These are phyloP conservation scores for Melanomma pulvis-pyrius DNA, from an alignment of 495 filamentous ascomycete genomes.

Conservation along the genomic window DNA sequence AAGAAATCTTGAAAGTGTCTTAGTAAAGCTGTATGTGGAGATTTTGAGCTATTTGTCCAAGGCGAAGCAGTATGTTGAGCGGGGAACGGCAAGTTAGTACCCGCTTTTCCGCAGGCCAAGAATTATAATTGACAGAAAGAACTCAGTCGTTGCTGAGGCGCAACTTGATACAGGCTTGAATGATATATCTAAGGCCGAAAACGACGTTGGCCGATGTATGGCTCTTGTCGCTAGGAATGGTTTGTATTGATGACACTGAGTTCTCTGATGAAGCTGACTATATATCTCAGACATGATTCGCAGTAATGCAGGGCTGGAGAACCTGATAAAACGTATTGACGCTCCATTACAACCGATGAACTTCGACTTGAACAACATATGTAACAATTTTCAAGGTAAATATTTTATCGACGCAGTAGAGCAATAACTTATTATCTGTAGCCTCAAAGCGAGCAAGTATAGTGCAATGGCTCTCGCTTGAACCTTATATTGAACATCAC, in stretches of 20 bases:
- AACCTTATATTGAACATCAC: constrained; percentile 35
- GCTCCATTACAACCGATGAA: constrained; percentile 26
- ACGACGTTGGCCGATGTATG: constrained; percentile 16
- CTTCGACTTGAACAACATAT: constrained; percentile 32
- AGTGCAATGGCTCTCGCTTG: constrained; percentile 29
- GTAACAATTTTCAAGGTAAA: constrained; percentile 28
- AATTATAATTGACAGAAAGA: background rate
- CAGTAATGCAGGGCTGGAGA: constrained; percentile 11
- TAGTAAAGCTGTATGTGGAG: constrained; percentile 28
- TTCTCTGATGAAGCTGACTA: background rate
- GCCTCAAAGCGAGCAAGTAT: constrained; percentile 25
- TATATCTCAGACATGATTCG: background rate
- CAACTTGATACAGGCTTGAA: constrained; percentile 14
- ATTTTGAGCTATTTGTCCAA: constrained; percentile 23
- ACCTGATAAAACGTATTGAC: constrained; percentile 20
- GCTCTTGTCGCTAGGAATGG: constrained; percentile 16
- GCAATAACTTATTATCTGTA: constrained; percentile 4
- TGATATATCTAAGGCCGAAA: constrained; percentile 10
- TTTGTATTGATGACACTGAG: constrained; percentile 2
- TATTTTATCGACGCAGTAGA: constrained; percentile 3
- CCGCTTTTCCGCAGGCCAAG: background rate
- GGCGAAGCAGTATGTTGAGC: constrained; percentile 27
- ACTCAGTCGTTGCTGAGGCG: constrained; percentile 4
- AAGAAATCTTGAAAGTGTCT: constrained; percentile 4
- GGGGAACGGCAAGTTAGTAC: constrained; percentile 22